These are phyloP conservation scores for Capsella bursapastoris DNA, from an alignment of 345 rosid species.

Conservation along the genomic window DNA sequence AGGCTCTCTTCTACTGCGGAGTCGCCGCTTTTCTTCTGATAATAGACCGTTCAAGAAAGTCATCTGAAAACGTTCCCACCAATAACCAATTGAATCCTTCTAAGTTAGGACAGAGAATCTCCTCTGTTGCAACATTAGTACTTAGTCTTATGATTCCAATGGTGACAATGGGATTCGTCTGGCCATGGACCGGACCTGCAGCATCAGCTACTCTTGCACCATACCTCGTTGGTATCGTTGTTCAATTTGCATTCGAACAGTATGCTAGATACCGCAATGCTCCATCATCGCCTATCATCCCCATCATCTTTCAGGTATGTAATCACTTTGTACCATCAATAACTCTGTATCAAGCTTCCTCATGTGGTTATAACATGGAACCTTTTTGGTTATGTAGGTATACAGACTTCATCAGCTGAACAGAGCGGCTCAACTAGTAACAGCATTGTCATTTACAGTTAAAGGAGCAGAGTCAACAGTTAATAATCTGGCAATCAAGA, in stretches of 20 bases:
- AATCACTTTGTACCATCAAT: neutral
- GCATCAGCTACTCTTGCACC: constrained; percentile 99
- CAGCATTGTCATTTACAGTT: constrained; percentile 88
- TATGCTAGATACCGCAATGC: constrained; percentile 73
- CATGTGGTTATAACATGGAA: neutral
- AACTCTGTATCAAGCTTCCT: too few relatives aligned
- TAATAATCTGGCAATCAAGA: constrained; percentile 87
- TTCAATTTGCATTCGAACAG: constrained; percentile 95
- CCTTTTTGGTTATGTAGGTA: constrained; percentile 55
- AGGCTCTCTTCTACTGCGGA: constrained; percentile 95
- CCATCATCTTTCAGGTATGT: constrained; percentile 85
- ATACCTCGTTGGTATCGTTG: constrained; percentile 86
- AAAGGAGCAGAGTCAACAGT: constrained; percentile 88
- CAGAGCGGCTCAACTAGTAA: constrained; percentile 93
- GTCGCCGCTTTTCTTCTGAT: constrained; percentile 77
- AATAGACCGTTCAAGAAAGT: constrained; percentile 65
- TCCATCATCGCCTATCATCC: constrained; percentile 79
- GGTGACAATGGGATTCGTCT: constrained; percentile 98
- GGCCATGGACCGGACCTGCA: constrained; percentile 99
- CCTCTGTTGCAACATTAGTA: constrained; percentile 85
- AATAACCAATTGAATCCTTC: constrained; percentile 41
- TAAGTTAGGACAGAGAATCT: constrained; percentile 73
- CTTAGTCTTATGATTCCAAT: constrained; percentile 91
- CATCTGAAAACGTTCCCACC: constrained; percentile 42
- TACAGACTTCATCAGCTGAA: constrained; percentile 96